Evolutionary conservation across 2,329 filamentous ascomycete genomes (phyloP).

Genomic region (Scedosporium aurantiacum): DNA sequence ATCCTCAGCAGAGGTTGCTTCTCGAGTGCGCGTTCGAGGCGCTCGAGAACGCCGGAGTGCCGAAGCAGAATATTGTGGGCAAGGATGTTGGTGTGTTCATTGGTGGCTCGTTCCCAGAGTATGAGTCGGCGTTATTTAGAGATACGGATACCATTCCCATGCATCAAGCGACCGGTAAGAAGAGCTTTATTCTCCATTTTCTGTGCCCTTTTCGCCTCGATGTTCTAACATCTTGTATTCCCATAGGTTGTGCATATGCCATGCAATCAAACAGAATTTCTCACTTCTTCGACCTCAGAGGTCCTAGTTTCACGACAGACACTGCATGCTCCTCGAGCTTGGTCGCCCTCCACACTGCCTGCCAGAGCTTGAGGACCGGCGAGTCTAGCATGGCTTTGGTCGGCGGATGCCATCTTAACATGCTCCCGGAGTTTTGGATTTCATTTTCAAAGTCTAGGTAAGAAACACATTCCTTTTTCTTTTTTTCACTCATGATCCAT

Average conservation of each 20-base stretch:
- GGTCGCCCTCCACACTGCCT: constrained; percentile 37
- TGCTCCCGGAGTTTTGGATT: constrained; percentile 35
- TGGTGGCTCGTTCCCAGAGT: constrained; percentile 36
- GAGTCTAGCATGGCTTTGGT: constrained; percentile 36
- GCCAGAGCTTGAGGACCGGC: constrained; percentile 34
- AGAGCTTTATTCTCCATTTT: not conserved
- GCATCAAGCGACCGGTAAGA: constrained; percentile 38
- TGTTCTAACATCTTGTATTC: not conserved
- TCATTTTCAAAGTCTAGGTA: constrained; percentile 32
- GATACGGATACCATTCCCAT: constrained; percentile 37
- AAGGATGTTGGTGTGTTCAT: constrained; percentile 39
- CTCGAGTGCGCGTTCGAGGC: constrained; percentile 44
- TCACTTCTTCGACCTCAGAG: constrained; percentile 43
- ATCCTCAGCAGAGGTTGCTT: constrained; percentile 41
- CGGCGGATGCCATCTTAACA: constrained; percentile 35
- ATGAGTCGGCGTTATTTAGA: constrained; percentile 31
- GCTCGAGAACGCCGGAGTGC: constrained; percentile 39
- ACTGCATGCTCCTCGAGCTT: constrained; percentile 42
- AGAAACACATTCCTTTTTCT: constrained; percentile 9
- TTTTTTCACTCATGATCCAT: no score
- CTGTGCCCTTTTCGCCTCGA: not conserved
- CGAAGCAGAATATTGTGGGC: constrained; percentile 34
- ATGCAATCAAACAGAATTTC: constrained; percentile 44
- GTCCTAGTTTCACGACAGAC: constrained; percentile 40
- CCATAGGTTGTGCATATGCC: constrained; percentile 31